Percentiles rank a stretch among this genome's conserved stretches.
phyloP scores from a whole-genome alignment of 805 yeast species.

The Sugiyamaella floridensis region DNA sequence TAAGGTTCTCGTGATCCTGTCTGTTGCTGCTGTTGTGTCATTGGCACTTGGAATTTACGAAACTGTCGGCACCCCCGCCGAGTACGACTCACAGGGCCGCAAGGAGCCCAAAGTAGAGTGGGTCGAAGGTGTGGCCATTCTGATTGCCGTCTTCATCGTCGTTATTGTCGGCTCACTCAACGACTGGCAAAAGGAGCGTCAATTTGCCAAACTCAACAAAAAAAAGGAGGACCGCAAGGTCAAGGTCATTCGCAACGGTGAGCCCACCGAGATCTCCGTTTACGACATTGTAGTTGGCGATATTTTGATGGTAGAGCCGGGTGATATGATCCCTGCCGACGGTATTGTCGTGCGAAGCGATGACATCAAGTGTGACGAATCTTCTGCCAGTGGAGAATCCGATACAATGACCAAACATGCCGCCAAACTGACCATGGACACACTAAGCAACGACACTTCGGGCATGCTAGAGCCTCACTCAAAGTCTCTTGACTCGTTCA shows the following conservation, averaged over 20 bases:
- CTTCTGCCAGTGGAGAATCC: slow-evolving; percentile 91
- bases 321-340: slow-evolving; percentile 91
- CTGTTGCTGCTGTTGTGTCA: slow-evolving; percentile 83
- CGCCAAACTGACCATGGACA: slow-evolving; percentile 37
- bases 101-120: slow-evolving; percentile 82
- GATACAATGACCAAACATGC: slow-evolving; percentile 67
- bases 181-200: slow-evolving; percentile 93
- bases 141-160: slow-evolving; percentile 84
- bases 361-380: slow-evolving; percentile 81
- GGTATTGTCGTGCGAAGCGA: slow-evolving; percentile 62
- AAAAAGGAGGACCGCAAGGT: slow-evolving; percentile 81
- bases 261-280: slow-evolving; percentile 60
- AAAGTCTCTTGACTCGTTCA: slow-evolving; percentile 62
- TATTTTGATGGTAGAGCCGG: slow-evolving; percentile 73
- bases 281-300: slow-evolving; percentile 84
- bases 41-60: slow-evolving; percentile 88
- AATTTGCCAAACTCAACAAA: slow-evolving; percentile 78
- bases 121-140: slow-evolving; percentile 98
- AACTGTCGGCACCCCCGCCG: slow-evolving; percentile 76
- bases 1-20: slow-evolving; percentile 75
- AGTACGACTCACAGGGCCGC: slow-evolving; percentile 71
- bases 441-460: slow-evolving; percentile 22
- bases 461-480: slow-evolving; percentile 23
- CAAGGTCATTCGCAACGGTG: slow-evolving; percentile 67
- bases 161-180: slow-evolving; percentile 92